These are phyloP conservation scores for Pichia cephalocereana DNA, from an alignment of 805 yeast species.

Conservation along the genomic window DNA sequence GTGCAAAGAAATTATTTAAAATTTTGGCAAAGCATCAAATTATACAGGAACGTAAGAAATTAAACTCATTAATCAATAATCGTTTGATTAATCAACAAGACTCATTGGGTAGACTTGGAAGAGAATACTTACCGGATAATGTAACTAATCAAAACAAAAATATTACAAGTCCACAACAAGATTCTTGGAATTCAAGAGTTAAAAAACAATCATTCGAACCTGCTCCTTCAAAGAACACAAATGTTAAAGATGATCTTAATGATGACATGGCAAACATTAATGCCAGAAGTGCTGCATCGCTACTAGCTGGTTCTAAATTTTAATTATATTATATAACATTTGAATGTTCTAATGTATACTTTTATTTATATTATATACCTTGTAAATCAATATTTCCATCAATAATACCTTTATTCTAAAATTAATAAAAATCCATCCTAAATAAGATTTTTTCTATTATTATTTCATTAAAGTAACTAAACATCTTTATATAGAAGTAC, in stretches of 20 bases:
- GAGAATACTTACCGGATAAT: constrained; percentile 47
- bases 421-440: no score
- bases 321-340: background rate
- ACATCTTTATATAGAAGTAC: no score
- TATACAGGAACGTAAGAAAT: constrained; percentile 76
- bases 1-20: constrained; percentile 43
- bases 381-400: no score
- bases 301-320: constrained; percentile 67
- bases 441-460: no score
- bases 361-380: no score
- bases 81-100: constrained; percentile 24
- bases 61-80: constrained; percentile 62
- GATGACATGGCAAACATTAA: constrained; percentile 37
- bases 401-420: no score
- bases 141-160: background rate
- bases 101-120: constrained; percentile 63
- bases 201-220: constrained; percentile 14
- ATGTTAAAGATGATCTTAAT: constrained; percentile 1
- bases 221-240: background rate
- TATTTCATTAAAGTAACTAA: no score
- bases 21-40: constrained; percentile 60
- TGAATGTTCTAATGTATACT: no score
- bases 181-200: constrained; percentile 29
- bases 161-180: constrained; percentile 9
- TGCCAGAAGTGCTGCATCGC: constrained; percentile 74